A percentile compares a stretch with the other conserved stretches of the same genome.
Evolutionary conservation across 2,329 filamentous ascomycete genomes (phyloP).

Genomic region (Thielaviopsis musarum): DNA sequence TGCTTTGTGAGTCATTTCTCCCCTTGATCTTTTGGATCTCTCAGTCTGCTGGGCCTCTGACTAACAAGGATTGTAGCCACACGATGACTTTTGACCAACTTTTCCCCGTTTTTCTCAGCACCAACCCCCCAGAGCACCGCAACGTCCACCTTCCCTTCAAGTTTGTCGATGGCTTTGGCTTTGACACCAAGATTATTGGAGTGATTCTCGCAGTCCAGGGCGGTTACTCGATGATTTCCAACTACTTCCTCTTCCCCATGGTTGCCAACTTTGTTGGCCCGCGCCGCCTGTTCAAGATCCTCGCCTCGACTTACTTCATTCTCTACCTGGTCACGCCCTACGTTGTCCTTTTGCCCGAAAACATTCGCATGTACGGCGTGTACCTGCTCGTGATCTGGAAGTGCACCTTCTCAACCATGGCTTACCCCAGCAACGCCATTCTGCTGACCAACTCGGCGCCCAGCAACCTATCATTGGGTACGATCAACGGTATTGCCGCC

Average conservation of each 20-base stretch:
- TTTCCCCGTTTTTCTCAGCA: constrained; percentile 80
- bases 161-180: constrained; percentile 72
- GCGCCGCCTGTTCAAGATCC: constrained; percentile 64
- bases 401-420: constrained; percentile 79
- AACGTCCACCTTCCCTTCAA: constrained; percentile 58
- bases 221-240: constrained; percentile 73
- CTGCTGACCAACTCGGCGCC: constrained; percentile 79
- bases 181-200: constrained; percentile 71
- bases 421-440: constrained; percentile 81
- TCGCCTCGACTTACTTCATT: constrained; percentile 68
- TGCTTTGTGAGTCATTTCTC: constrained; percentile 59
- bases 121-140: constrained; percentile 31
- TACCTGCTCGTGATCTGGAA: constrained; percentile 74
- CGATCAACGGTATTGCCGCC: constrained; percentile 81
- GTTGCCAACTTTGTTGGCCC: constrained; percentile 61
- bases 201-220: constrained; percentile 80
- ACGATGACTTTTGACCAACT: constrained; percentile 94
- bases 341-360: constrained; percentile 62
- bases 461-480: constrained; percentile 68
- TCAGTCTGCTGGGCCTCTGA: neutral
- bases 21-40: neutral
- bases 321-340: constrained; percentile 84
- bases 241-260: constrained; percentile 68
- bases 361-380: constrained; percentile 55
- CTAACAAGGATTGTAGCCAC: constrained; percentile 41